Evolutionary conservation across 2,329 filamentous ascomycete genomes (phyloP).

Genomic region (Trichoderma afroharzianum): DNA sequence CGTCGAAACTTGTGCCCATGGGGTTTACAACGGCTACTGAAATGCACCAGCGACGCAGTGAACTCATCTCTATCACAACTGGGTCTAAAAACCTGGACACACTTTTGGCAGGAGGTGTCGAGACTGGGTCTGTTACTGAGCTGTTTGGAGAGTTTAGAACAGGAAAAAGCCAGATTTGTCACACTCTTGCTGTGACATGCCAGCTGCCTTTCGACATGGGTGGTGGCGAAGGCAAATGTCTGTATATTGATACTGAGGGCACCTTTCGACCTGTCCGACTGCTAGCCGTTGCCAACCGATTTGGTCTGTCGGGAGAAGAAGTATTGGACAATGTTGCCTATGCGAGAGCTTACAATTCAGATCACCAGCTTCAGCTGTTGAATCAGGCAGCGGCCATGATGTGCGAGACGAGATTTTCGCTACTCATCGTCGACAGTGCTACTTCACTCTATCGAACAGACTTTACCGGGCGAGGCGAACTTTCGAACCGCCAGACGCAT

Average conservation of each 20-base stretch:
- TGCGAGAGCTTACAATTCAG: conserved; percentile 95
- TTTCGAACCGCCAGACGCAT: conserved; percentile 89
- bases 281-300: conserved; percentile 88
- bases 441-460: conserved; percentile 95
- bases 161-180: conserved; percentile 97
- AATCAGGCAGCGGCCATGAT: conserved; percentile 98
- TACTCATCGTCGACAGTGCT: conserved; percentile 93
- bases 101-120: conserved; percentile 86
- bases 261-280: conserved; percentile 92
- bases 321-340: conserved; percentile 98
- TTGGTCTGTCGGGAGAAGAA: conserved; percentile 92
- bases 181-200: conserved; percentile 97
- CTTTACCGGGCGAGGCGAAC: conserved; percentile 92
- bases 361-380: conserved; percentile 91
- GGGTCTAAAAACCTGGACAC: conserved; percentile 98
- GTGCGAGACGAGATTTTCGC: conserved; percentile 96
- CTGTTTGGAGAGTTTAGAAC: conserved; percentile 98
- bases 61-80: conserved; percentile 96
- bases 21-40: conserved; percentile 98
- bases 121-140: conserved; percentile 97
- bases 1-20: conserved; percentile 95
- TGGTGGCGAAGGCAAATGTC: conserved; percentile 93
- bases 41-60: conserved; percentile 95
- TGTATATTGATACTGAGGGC: conserved; percentile 98
- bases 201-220: conserved; percentile 99